Base-by-base conservation (phyloP, 1,284 basidiomycete genomes). In the Sparassis latifolia region DNA sequence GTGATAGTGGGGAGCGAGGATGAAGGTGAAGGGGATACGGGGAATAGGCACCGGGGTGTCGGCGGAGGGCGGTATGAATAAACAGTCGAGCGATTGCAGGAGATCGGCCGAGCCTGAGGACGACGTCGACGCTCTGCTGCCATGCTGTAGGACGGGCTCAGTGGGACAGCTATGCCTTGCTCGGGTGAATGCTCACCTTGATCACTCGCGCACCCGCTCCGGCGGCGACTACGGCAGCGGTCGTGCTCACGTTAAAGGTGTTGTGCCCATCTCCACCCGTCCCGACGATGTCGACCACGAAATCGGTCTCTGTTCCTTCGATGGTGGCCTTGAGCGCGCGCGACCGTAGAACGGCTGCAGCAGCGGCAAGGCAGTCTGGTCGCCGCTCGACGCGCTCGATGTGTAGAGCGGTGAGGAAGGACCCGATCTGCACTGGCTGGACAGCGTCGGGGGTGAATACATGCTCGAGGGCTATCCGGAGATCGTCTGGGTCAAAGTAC, bases 211-310 rank as follows among this genome's bases (percentile, higher is more conserved):
- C 89, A 10, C 96, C 96, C 0, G 94, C 91, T 10, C 96, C 96
- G 20, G 93, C 93, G 29, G 95, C 95, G 20, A 99, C 92, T 53
- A 99, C 82, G 3, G 84, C 94, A 2, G 96, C 96, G 0, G 93
- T 90, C 0, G 96, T 98, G 62, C 92, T 96, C 42, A 98, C 95
- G 66, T 99, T 98, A 78, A 96, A 99, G 0, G 96, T 89, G 63
- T 98, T 92, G 70, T 96, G 86, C 0, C 95, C 95, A 69, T 98
- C 96, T 9, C 96, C 96, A n/a, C 96, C 96, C 0, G 86, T 89
- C 10, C 89, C 79, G 48, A 86, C 86, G 54, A 86, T 85, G 60
- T 87, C 85, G 30, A 89, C 86, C 29, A 88, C 73, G 55, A 86
- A 86, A 60, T 86, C 83, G 3, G 70, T 66, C 42, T 82, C 80